These are phyloP conservation scores for Syzygium malaccense DNA, from an alignment of 441 rosid genomes.

Conservation along the genomic window DNA sequence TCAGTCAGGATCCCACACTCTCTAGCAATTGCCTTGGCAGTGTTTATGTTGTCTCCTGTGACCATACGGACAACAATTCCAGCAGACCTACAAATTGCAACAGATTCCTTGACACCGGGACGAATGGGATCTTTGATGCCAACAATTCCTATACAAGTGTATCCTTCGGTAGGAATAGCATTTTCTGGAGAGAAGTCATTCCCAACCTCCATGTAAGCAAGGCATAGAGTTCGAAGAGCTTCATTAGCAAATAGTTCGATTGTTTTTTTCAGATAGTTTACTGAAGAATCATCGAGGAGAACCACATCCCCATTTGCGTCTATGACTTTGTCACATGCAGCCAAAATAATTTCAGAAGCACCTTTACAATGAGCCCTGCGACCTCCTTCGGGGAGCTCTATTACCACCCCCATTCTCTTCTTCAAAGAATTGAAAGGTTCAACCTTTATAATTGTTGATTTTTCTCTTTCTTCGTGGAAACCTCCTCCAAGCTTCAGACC, in stretches of 20 bases:
- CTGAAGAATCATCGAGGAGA: slow-evolving; percentile 24
- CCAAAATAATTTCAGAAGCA: slow-evolving; percentile 40
- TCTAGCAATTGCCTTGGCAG: slow-evolving; percentile 51
- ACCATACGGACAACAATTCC: slow-evolving; percentile 48
- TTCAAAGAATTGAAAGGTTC: slow-evolving; percentile 48
- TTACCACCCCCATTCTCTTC: slow-evolving; percentile 35
- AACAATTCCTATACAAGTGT: slow-evolving; percentile 39
- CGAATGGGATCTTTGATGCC: slow-evolving; percentile 50
- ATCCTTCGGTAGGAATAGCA: slow-evolving; percentile 31
- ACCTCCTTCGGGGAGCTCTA: slow-evolving; percentile 35
- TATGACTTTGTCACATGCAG: slow-evolving; percentile 33
- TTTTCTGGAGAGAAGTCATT: slow-evolving; percentile 21
- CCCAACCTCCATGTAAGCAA: slow-evolving; percentile 36
- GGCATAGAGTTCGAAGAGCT: slow-evolving; percentile 48
- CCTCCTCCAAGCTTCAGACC: slow-evolving; percentile 47
- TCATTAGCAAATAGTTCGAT: slow-evolving; percentile 41
- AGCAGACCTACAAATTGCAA: slow-evolving; percentile 44
- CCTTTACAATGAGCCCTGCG: slow-evolving; percentile 30
- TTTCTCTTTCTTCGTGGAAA: slow-evolving; percentile 35
- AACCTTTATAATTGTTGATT: slow-evolving; percentile 34
- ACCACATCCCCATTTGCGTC: slow-evolving; percentile 27
- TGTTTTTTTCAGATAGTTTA: slow-evolving; percentile 12
- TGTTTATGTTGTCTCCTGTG: slow-evolving; percentile 47
- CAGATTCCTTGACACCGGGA: slow-evolving; percentile 49
- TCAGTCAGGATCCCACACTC: slow-evolving; percentile 48